Conservation (phyloP, 495 filamentous ascomycete genomes). For the Podospora anserina region DNA sequence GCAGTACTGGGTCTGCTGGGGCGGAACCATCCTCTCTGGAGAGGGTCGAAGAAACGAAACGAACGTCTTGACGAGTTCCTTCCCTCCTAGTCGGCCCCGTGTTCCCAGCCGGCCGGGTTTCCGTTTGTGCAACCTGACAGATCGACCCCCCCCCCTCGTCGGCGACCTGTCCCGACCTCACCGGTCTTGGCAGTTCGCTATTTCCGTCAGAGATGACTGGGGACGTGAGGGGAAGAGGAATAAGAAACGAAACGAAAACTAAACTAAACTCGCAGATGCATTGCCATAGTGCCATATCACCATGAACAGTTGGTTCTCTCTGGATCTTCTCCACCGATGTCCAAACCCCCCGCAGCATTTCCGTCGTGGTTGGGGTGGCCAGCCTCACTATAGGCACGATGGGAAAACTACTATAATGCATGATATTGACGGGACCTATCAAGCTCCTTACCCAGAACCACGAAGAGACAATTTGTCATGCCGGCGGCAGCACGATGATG, state of each 20-base stretch:
- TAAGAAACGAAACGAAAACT: background rate
- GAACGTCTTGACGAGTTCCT: background rate
- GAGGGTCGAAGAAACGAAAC: constrained; percentile 2
- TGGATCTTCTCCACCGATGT: background rate
- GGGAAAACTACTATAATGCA: background rate
- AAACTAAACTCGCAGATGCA: background rate
- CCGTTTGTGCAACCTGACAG: constrained; percentile 16
- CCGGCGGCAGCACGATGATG: background rate
- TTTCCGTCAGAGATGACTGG: background rate
- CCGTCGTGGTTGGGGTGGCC: background rate
- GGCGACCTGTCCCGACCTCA: constrained; percentile 15
- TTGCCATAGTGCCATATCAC: background rate
- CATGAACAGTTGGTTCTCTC: no score
- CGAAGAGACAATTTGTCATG: background rate
- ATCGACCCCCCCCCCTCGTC: constrained; percentile 6
- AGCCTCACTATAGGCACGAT: background rate
- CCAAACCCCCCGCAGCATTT: background rate
- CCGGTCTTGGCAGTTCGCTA: constrained; percentile 15
- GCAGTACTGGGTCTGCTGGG: background rate
- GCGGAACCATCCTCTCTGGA: background rate
- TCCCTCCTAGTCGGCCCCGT: constrained; percentile 1
- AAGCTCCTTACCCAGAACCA: background rate
- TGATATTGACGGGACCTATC: background rate
- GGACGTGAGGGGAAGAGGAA: background rate
- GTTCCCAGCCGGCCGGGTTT: constrained; percentile 22